phyloP scores from a whole-genome alignment of 257 asterid species.

The Solanum peruvianum region DNA sequence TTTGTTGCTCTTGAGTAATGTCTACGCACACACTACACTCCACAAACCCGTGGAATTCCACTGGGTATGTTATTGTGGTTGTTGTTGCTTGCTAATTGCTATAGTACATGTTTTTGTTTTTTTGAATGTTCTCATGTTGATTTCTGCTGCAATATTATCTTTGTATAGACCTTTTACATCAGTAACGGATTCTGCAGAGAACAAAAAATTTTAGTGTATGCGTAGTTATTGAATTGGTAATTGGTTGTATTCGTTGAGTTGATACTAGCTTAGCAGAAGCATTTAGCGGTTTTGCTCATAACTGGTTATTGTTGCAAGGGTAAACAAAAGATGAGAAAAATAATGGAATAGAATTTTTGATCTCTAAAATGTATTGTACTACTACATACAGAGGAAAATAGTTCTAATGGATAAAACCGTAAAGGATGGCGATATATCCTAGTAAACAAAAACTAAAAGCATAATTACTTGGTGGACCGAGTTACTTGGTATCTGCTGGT shows the following conservation, averaged over 20 bases:
- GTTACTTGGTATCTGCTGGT: neutral
- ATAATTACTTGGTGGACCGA: neutral
- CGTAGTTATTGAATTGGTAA: neutral
- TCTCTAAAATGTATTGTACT: neutral
- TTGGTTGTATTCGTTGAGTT: neutral
- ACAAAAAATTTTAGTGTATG: neutral
- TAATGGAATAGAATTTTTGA: neutral
- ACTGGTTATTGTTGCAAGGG: neutral
- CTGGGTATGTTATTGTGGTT: too few species aligned
- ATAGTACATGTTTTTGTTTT: too few species aligned
- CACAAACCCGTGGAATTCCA: too few species aligned
- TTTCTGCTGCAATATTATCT: neutral
- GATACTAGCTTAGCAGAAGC: neutral
- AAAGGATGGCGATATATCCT: neutral
- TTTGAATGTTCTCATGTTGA: neutral
- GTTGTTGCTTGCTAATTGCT: too few species aligned
- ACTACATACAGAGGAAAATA: neutral
- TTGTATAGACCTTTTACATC: neutral
- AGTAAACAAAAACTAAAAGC: neutral
- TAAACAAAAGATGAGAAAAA: neutral
- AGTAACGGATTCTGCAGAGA: neutral
- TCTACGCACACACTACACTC: too few species aligned
- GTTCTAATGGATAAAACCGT: neutral
- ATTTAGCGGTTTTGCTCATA: neutral
- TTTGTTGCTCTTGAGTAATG: too few species aligned